Evolutionary conservation across 176 grass and related monocot genomes (phyloP), one percentile per base, ranked within the genome.

Genomic region (Lolium perenne): DNA sequence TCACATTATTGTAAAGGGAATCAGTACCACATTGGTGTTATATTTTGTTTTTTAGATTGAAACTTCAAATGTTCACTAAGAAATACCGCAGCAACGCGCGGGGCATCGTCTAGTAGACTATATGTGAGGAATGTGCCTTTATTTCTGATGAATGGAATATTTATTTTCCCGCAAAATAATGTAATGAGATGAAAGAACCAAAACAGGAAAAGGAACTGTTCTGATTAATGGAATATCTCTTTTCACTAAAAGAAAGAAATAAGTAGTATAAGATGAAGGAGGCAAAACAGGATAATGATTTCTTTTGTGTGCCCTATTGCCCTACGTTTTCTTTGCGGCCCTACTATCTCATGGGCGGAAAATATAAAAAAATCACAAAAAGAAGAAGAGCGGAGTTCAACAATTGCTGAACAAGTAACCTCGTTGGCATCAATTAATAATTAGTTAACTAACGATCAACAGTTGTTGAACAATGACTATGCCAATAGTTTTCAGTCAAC

Each of bases 401-500:
- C 57, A 32, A 45, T 6, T 10, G 38, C 10, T 6, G 32, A 22
- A 25, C 21, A 32, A 35, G 32, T 35, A 35, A 35, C 32, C 32
- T 35, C 1, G 32, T 11, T 47, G 38, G 48, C 79, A 74, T 57
- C 60, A 77, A 21, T 35, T 32, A 64, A 10, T 64, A 21, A 54
- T 11, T 64, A 60, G 18, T 20, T 38, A 38, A 61, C 85, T 20
- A 13, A 13, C 17, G 26, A 62, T 64, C 62, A 66, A 55, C 22
- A 32, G 40, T n/a, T 55, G 32, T 66, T 82, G 46, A 75, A 17
- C 45, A 53, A 51, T 82, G 58, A 65, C 51, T 43, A 40, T 32
- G 46, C 61, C 29, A 22, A 21, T 53, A 74, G 32, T 20, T 7
- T 38, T 11, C 29, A 70, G 74, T 86, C 68, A 65, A 48, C 22